These are phyloP conservation scores for Xylaria sp. DNA, from an alignment of 2,329 filamentous ascomycete species.

Conservation along the genomic window DNA sequence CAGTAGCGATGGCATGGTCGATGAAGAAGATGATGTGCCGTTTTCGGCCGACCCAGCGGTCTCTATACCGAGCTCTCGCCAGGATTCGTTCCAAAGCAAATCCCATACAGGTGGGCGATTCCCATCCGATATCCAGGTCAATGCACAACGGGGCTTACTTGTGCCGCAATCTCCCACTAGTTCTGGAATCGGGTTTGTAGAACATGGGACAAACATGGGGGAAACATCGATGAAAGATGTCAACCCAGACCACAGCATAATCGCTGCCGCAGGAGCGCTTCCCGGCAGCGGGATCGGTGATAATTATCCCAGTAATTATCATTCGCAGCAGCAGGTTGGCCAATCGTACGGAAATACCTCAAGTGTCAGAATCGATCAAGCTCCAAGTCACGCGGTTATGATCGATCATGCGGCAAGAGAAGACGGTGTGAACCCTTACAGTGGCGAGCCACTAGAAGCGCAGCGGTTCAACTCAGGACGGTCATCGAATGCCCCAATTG, in stretches of 20 bases:
- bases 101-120: conserved; percentile 95
- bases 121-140: conserved; percentile 90
- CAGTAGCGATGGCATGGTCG: conserved; percentile 80
- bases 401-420: conserved; percentile 61
- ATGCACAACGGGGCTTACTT: conserved; percentile 80
- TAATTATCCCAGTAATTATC: conserved; percentile 43
- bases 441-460: conserved; percentile 54
- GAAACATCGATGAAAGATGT: conserved; percentile 34
- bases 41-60: conserved; percentile 66
- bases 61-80: conserved; percentile 57
- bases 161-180: conserved; percentile 82
- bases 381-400: conserved; percentile 61
- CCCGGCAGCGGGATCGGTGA: conserved; percentile 58
- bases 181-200: conserved; percentile 72
- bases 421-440: conserved; percentile 69
- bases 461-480: conserved; percentile 33
- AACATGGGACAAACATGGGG: conserved; percentile 41
- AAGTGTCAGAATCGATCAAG: conserved; percentile 58
- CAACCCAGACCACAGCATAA: conserved; percentile 64
- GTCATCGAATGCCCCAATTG: conserved; percentile 37
- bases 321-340: conserved; percentile 44
- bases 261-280: conserved; percentile 66
- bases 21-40: conserved; percentile 76
- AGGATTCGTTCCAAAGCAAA: conserved; percentile 68
- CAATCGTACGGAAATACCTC: conserved; percentile 58